Conservation (phyloP, 192 early-diverging fungal genomes). For the Lunasporangiospora selenospora region DNA sequence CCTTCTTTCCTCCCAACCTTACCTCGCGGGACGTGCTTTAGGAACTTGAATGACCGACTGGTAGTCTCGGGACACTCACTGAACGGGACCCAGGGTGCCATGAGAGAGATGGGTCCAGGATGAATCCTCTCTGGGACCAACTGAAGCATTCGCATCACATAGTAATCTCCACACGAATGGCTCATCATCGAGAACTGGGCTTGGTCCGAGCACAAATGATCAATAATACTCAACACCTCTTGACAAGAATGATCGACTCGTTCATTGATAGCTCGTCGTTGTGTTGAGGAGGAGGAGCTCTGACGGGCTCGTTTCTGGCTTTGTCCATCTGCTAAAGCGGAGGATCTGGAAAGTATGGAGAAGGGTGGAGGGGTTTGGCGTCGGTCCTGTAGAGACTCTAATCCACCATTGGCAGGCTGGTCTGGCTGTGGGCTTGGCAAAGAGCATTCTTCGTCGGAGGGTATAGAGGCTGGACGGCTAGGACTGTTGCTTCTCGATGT, state of each 20-base stretch:
- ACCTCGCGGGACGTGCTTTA: conserved; percentile 33
- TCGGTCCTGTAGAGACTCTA: no score
- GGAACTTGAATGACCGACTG: conserved; percentile 40
- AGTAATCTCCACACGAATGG: conserved; percentile 44
- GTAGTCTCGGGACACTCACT: conserved; percentile 43
- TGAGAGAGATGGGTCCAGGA: conserved; percentile 21
- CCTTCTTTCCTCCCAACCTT: no score
- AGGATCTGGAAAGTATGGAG: not conserved
- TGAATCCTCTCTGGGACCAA: conserved; percentile 15
- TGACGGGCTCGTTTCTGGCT: no score
- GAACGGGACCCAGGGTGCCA: conserved; percentile 46
- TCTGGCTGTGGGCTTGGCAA: no score
- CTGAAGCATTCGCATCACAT: conserved; percentile 37
- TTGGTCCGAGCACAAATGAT: conserved; percentile 9
- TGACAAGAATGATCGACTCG: conserved; percentile 26
- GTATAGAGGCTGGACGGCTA: no score
- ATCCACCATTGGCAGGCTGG: no score
- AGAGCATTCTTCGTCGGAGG: no score
- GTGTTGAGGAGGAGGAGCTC: no score
- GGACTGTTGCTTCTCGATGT: no score
- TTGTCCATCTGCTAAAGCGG: not conserved
- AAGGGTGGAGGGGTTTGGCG: not conserved
- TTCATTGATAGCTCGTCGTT: no score
- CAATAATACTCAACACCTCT: conserved; percentile 22
- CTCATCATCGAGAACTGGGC: conserved; percentile 37